Percentiles rank a stretch among this genome's conserved stretches.
These are phyloP conservation scores for Chlamydomonas eustigma DNA, from an alignment of 139 green algal species.

Conservation along the genomic window DNA sequence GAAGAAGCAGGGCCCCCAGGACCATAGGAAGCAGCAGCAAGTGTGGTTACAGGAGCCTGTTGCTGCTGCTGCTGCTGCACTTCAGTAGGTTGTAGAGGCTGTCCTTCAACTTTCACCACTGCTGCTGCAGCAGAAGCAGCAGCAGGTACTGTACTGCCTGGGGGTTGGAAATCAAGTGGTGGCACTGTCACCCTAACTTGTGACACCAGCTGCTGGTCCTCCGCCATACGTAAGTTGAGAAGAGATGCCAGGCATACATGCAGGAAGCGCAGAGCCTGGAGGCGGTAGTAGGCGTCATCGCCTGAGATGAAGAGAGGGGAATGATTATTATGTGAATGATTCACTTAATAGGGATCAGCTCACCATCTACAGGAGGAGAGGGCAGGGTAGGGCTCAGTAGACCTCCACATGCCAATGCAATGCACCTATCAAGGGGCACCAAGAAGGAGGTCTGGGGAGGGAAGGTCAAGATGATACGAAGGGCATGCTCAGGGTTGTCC, in stretches of 20 bases:
- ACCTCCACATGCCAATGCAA: conserved; percentile 7
- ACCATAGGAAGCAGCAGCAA: background rate
- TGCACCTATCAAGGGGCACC: conserved; percentile 58
- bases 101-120: too few species aligned
- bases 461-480: conserved; percentile 95
- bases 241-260: conserved; percentile 72
- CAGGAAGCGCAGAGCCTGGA: conserved; percentile 75
- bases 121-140: background rate
- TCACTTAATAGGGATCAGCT: too few species aligned
- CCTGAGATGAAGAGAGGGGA: background rate
- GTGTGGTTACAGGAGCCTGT: background rate
- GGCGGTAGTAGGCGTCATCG: background rate
- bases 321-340: background rate
- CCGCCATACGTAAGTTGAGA: conserved; percentile 66
- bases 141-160: background rate
- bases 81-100: too few species aligned
- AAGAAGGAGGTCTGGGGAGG: conserved; percentile 83
- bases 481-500: conserved; percentile 90
- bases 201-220: conserved; percentile 21
- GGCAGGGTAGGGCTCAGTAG: background rate
- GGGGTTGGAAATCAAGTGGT: background rate
- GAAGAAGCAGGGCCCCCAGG: background rate
- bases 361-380: conserved; percentile 9
- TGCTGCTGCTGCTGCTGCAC: too few species aligned
- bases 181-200: background rate